A percentile compares a stretch with the other conserved stretches of the same genome.
phyloP scores from a whole-genome alignment of 2,329 filamentous ascomycete genomes.

The Aureobasidium pullulans region DNA sequence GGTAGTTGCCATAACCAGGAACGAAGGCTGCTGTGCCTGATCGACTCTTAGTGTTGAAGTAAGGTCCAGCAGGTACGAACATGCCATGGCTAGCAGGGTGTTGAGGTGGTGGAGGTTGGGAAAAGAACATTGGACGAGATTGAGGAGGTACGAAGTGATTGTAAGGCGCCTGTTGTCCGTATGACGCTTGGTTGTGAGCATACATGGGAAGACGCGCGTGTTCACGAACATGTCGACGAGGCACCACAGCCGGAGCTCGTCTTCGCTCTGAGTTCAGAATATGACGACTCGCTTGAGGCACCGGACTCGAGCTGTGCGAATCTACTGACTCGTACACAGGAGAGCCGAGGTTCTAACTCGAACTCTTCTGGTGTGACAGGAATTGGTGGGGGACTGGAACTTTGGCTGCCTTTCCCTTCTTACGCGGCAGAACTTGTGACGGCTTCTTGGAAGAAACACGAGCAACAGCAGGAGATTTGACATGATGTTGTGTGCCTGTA shows the following conservation, averaged over 20 bases:
- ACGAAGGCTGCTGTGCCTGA: background rate
- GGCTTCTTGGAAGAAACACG: background rate
- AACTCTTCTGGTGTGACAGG: background rate
- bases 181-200: background rate
- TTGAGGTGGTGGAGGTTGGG: background rate
- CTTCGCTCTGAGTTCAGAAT: too few relatives aligned
- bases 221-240: background rate
- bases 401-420: background rate
- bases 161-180: background rate
- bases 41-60: background rate
- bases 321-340: background rate
- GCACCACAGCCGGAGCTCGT: background rate
- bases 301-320: background rate
- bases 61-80: background rate
- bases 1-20: background rate
- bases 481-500: background rate
- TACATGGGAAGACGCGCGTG: background rate
- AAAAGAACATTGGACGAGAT: background rate
- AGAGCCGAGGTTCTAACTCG: background rate
- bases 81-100: background rate
- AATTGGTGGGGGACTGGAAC: conserved; percentile 5
- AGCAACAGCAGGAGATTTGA: too few relatives aligned
- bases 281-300: background rate
- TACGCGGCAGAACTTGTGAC: background rate
- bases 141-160: background rate